A percentile compares a stretch with the other conserved stretches of the same genome.
Evolutionary conservation across 495 filamentous ascomycete species (phyloP).

Genomic region (Collariella sp.): DNA sequence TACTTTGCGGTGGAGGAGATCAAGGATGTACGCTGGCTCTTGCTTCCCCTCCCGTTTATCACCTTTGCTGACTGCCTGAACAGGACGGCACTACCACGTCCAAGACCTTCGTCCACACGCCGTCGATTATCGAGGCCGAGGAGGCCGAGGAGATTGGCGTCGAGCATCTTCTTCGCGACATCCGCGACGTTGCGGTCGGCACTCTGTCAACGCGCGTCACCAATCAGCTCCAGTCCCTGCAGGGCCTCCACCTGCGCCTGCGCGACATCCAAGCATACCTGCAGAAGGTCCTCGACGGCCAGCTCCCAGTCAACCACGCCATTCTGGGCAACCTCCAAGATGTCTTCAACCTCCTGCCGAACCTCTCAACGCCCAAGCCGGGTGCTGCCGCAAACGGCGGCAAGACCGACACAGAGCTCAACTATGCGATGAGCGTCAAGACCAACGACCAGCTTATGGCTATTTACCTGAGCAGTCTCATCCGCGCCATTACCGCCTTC

Average conservation of each 20-base stretch:
- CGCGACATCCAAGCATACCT: constrained; percentile 94
- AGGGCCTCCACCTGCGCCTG: constrained; percentile 90
- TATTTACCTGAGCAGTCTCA: constrained; percentile 92
- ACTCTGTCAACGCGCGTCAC: constrained; percentile 98
- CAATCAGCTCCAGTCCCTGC: constrained; percentile 92
- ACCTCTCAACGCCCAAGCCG: constrained; percentile 71
- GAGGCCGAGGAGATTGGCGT: constrained; percentile 99
- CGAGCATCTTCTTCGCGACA: constrained; percentile 94
- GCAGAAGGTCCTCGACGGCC: constrained; percentile 85
- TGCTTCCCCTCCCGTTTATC: neutral
- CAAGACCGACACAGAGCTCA: constrained; percentile 63
- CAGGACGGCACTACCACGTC: constrained; percentile 96
- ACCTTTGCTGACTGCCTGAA: neutral
- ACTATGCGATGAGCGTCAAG: constrained; percentile 94
- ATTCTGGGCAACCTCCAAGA: constrained; percentile 97
- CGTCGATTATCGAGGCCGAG: constrained; percentile 96
- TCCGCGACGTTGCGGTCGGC: constrained; percentile 94
- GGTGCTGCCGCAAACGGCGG: constrained; percentile 40
- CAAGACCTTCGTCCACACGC: constrained; percentile 98
- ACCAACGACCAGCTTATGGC: constrained; percentile 98
- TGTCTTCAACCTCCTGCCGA: constrained; percentile 96
- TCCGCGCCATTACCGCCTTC: constrained; percentile 96
- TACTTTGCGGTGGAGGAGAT: constrained; percentile 99
- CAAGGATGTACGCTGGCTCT: constrained; percentile 74
- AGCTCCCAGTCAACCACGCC: constrained; percentile 92